Evolutionary conservation across 2,329 filamentous ascomycete species (phyloP).

Genomic region (Clonostachys rosea): DNA sequence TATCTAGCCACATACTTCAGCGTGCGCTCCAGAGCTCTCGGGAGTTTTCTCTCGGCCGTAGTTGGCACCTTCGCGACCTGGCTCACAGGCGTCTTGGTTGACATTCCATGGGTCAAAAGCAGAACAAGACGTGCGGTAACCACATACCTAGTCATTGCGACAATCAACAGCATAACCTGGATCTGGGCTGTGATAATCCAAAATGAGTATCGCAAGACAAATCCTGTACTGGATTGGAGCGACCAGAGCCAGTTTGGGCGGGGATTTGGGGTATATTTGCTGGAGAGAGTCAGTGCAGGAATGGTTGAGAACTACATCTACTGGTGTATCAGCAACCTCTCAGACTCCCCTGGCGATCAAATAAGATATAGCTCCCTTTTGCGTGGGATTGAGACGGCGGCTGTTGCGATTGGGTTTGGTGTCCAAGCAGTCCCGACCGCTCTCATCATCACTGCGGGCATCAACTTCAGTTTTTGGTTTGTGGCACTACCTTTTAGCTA

Average conservation of each 20-base stretch:
- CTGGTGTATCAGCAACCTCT: constrained; percentile 39
- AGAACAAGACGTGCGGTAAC: no score
- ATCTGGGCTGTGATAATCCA: no score
- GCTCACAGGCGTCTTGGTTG: no score
- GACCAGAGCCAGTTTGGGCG: no score
- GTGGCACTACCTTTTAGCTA: constrained; percentile 35
- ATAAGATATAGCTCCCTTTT: constrained; percentile 38
- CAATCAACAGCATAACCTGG: no score
- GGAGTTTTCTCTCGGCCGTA: constrained; percentile 20
- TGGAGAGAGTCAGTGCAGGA: constrained; percentile 28
- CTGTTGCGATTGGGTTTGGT: constrained; percentile 33
- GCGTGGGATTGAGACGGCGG: constrained; percentile 33
- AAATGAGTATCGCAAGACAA: no score
- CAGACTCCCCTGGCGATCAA: constrained; percentile 34
- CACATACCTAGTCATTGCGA: no score
- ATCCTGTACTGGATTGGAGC: no score
- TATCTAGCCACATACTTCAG: constrained; percentile 35
- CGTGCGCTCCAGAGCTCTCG: constrained; percentile 30
- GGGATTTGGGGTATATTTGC: constrained; percentile 31
- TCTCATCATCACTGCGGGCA: constrained; percentile 34
- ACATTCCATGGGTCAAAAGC: no score
- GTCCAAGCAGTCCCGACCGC: constrained; percentile 36
- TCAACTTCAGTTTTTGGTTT: constrained; percentile 33
- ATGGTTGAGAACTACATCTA: constrained; percentile 40
- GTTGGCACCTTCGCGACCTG: no score